These are phyloP conservation scores for Kwoniella sp. DNA, from an alignment of 768 basidiomycete species.

Conservation along the genomic window DNA sequence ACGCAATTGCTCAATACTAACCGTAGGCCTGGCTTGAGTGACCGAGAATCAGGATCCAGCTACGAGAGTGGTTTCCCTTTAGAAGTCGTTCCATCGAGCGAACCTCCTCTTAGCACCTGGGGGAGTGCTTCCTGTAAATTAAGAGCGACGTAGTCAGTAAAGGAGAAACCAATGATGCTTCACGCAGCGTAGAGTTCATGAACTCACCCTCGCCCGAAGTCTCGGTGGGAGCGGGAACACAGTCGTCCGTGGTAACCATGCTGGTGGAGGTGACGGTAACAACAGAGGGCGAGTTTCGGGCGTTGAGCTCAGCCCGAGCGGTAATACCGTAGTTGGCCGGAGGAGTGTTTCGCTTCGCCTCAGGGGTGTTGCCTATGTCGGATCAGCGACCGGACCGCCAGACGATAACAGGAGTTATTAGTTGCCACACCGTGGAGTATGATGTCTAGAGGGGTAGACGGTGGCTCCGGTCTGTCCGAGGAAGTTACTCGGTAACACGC, in stretches of 20 bases:
- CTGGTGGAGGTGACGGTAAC: conserved; percentile 16
- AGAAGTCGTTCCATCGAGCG: conserved; percentile 10
- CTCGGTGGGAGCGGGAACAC: conserved; percentile 9
- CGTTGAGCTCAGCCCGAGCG: conserved; percentile 3
- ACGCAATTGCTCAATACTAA: too few species aligned
- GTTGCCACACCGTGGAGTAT: too few species aligned
- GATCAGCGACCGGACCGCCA: neutral
- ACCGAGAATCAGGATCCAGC: neutral
- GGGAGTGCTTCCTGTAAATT: neutral
- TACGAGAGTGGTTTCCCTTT: neutral
- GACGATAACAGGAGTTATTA: too few species aligned
- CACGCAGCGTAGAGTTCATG: neutral
- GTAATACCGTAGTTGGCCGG: conserved; percentile 1
- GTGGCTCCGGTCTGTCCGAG: too few species aligned
- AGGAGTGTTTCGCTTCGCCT: conserved; percentile 9
- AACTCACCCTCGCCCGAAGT: conserved; percentile 8
- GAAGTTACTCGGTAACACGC: too few species aligned
- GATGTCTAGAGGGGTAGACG: too few species aligned
- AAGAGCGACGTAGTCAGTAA: neutral
- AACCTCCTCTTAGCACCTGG: neutral
- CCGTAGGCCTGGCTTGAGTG: too few species aligned
- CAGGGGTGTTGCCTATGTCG: neutral
- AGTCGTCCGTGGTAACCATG: conserved; percentile 13
- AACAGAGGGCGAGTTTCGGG: neutral
- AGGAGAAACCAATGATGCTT: neutral